phyloP scores from a whole-genome alignment of 1,284 basidiomycete genomes.

The Rhodotorula glutinis region DNA sequence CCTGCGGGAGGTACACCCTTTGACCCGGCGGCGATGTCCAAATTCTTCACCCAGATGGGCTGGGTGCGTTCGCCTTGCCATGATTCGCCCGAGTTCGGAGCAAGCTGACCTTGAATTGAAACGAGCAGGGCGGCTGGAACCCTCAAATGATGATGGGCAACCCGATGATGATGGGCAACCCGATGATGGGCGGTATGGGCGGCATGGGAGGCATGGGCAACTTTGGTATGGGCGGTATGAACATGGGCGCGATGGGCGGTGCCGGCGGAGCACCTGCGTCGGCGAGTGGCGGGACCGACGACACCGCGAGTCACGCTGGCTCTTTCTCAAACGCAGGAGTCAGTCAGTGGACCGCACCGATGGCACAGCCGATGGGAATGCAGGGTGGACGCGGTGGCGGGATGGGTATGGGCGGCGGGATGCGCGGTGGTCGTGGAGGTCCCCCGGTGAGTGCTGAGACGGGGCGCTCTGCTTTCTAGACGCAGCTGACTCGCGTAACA shows the following conservation, averaged over 20 bases:
- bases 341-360: constrained; percentile 32
- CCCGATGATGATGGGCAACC: constrained; percentile 37
- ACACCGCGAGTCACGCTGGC: neutral
- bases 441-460: constrained; percentile 26
- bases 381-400: constrained; percentile 6
- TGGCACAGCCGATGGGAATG: constrained; percentile 17
- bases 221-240: neutral
- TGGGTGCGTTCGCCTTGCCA: constrained; percentile 7
- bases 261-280: constrained; percentile 22
- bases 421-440: constrained; percentile 3
- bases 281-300: constrained; percentile 46
- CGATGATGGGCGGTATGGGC: constrained; percentile 25
- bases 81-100: neutral
- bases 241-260: neutral
- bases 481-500: neutral
- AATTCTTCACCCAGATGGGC: constrained; percentile 56
- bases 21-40: constrained; percentile 55
- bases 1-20: constrained; percentile 42
- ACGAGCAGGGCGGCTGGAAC: constrained; percentile 4
- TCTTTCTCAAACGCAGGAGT: neutral
- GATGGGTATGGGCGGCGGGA: neutral
- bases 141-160: constrained; percentile 44
- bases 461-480: neutral
- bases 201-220: constrained; percentile 15
- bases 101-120: constrained; percentile 45